Conservation (phyloP, 2,329 filamentous ascomycete species). For the Pseudocercospora fijiensis region DNA sequence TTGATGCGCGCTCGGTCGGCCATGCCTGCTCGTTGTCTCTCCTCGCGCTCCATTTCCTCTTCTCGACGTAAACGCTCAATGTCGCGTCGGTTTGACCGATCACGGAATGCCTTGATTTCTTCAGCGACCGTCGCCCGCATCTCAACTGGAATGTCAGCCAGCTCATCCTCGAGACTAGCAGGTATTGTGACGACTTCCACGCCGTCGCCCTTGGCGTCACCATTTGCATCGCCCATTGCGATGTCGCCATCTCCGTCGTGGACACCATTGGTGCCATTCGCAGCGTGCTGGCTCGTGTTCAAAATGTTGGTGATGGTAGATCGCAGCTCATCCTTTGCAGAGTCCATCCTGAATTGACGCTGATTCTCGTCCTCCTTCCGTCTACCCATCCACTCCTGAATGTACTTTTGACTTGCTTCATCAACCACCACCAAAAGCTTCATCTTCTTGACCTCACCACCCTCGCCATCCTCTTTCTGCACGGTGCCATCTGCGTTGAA, state of each 20-base stretch:
- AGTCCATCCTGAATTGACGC: slow-evolving; percentile 66
- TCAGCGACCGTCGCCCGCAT: slow-evolving; percentile 93
- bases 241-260: slow-evolving; percentile 26
- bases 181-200: slow-evolving; percentile 89
- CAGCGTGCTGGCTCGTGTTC: slow-evolving; percentile 54
- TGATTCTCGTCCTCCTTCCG: slow-evolving; percentile 62
- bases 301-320: slow-evolving; percentile 69
- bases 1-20: slow-evolving; percentile 53
- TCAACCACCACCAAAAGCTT: slow-evolving; percentile 64
- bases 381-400: slow-evolving; percentile 74
- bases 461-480: slow-evolving; percentile 46
- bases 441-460: slow-evolving; percentile 34
- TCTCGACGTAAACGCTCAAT: slow-evolving; percentile 82
- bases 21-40: slow-evolving; percentile 70
- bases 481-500: slow-evolving; percentile 49
- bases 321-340: slow-evolving; percentile 66
- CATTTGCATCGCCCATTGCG: slow-evolving; percentile 27
- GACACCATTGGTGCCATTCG: slow-evolving; percentile 29
- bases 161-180: slow-evolving; percentile 74
- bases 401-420: slow-evolving; percentile 75
- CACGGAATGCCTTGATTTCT: slow-evolving; percentile 91
- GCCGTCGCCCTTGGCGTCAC: slow-evolving; percentile 56
- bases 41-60: slow-evolving; percentile 86
- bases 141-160: slow-evolving; percentile 91
- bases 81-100: slow-evolving; percentile 84